phyloP scores from a whole-genome alignment of 805 yeast genomes.

The Wickerhamiella australiensis region DNA sequence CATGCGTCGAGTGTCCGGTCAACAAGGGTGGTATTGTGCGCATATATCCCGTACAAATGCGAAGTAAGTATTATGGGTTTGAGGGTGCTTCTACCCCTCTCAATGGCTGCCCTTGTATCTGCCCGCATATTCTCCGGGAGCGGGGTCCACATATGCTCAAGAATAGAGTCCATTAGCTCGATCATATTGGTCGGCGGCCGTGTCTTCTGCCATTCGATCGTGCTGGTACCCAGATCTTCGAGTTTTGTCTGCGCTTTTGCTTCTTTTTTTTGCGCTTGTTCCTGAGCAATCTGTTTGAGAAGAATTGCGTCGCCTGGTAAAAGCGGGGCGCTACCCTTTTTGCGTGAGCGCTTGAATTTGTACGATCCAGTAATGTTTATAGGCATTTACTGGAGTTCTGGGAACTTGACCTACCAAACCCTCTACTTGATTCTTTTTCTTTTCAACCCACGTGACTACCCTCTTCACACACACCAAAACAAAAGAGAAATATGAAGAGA shows the following conservation, averaged over 20 bases:
- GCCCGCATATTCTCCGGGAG: constrained; percentile 25
- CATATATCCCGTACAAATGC: constrained; percentile 30
- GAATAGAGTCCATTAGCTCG: constrained; percentile 21
- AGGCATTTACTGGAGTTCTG: constrained; percentile 3
- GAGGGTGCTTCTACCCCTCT: constrained; percentile 21
- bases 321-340: constrained; percentile 15
- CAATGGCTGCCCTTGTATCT: constrained; percentile 22
- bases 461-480: not conserved
- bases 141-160: constrained; percentile 25
- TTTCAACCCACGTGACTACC: not conserved
- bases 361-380: constrained; percentile 14
- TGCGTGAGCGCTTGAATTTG: constrained; percentile 11
- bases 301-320: constrained; percentile 21
- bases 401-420: no score
- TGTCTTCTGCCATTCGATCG: constrained; percentile 17
- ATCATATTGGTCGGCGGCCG: constrained; percentile 16
- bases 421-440: not conserved
- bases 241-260: constrained; percentile 17
- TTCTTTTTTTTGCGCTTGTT: constrained; percentile 15
- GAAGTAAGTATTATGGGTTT: constrained; percentile 27
- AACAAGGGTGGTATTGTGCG: constrained; percentile 28
- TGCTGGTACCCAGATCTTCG: constrained; percentile 16
- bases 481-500: not conserved
- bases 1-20: constrained; percentile 27
- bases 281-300: constrained; percentile 21